Evolutionary conservation across 306 rosid species (phyloP), one percentile per base, ranked within the genome.

Genomic region (Glycyrrhiza uralensis): DNA sequence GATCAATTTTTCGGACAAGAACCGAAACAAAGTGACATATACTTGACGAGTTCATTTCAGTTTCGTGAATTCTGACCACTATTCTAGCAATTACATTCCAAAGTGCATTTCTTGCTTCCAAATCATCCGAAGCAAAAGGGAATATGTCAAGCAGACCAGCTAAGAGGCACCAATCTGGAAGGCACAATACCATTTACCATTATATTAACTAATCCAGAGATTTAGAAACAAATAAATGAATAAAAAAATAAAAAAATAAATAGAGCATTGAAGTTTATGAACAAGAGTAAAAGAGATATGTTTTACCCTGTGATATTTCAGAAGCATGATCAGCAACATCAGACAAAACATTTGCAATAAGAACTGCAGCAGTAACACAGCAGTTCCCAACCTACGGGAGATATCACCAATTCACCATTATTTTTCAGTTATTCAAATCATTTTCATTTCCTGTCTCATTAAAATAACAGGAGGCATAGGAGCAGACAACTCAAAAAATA

Each of bases 141-240:
- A 94, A 94, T 63, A 86, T 67, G 56, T 94, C 98, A 67, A 94
- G 88, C 78, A 94, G 83, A 71, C 97, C 91, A 79, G 68, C 96
- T 30, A 94, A 70, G 52, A 94, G 83, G 64, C 47, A 5, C 51
- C 81, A 69, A 87, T 94, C 97, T 91, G 80, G 61, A 80, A 52
- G 49, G 71, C 45, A 69, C 57, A 72, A 76, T 19, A 80, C 77
- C 75, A 85, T 32, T 71, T 54, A 64, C 46, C 58, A 11, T 47
- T 55, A 28, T n/a, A 64, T 15, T 60, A 63, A 63, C 23, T 17
- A 67, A 52, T 67, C 30, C n/a, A 78, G 30, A 75, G 63, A 41
- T 5, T 10, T 32, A 2, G 66, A 51, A 52, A n/a, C n/a, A n/a
- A n/a, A n/a, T n/a, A n/a, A n/a, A n/a, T n/a, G n/a, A 74, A 59